Conservation (phyloP, 1,284 basidiomycete species). For the Trametes sp. region DNA sequence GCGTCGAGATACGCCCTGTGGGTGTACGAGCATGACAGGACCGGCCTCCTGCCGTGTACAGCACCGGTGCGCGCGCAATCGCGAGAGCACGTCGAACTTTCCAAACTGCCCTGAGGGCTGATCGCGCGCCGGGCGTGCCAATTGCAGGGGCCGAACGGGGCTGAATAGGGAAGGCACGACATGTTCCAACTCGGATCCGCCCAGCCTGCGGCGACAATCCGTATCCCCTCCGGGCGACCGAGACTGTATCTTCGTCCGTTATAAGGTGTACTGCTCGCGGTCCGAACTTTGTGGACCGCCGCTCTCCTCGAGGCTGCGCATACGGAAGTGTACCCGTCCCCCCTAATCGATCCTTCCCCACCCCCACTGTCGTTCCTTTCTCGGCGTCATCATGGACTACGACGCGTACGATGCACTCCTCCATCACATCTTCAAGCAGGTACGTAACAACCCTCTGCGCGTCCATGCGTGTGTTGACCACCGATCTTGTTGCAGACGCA, state of each 20-base stretch:
- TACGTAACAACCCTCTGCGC: conserved; percentile 24
- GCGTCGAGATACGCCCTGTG: conserved; percentile 9
- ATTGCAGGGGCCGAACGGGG: conserved; percentile 7
- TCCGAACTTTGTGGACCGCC: conserved; percentile 12
- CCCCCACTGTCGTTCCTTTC: conserved; percentile 26
- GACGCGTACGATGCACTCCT: conserved; percentile 76
- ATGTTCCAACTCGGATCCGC: conserved; percentile 17
- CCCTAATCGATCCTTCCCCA: conserved; percentile 20
- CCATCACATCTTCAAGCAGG: conserved; percentile 67
- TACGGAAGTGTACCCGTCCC: conserved; percentile 13
- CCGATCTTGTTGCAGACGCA: conserved; percentile 56
- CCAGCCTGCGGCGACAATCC: conserved; percentile 11
- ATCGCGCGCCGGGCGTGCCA: conserved; percentile 2
- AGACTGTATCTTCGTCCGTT: conserved; percentile 7
- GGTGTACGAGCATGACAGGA: conserved; percentile 9
- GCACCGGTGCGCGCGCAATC: not conserved
- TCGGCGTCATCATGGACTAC: conserved; percentile 62
- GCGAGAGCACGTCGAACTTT: conserved; percentile 11
- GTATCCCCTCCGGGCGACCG: not conserved
- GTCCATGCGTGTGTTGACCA: not conserved
- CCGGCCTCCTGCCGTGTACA: conserved; percentile 2
- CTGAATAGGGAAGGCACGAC: conserved; percentile 7
- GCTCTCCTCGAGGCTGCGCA: conserved; percentile 14
- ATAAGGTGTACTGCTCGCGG: conserved; percentile 17
- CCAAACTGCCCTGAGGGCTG: conserved; percentile 8